Conservation (phyloP, 2,329 filamentous ascomycete species). For the Xylaria sp. region DNA sequence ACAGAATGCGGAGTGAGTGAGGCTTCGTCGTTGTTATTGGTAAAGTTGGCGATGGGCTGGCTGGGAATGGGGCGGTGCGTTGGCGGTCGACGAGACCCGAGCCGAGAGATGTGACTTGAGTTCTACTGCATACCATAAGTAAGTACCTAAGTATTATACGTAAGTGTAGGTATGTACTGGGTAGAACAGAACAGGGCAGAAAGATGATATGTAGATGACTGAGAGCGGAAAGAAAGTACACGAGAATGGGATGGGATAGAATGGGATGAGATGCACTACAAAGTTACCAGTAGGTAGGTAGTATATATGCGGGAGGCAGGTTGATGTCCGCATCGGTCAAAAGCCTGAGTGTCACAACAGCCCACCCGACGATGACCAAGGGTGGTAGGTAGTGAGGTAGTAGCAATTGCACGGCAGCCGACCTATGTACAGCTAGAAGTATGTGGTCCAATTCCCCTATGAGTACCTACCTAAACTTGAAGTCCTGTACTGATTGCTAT, state of each 20-base stretch:
- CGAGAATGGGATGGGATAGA: background rate
- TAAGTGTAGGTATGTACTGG: too few relatives aligned
- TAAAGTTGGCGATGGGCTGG: conserved; percentile 26
- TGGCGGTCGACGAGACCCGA: conserved; percentile 25
- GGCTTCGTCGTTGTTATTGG: conserved; percentile 31
- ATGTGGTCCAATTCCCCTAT: too few relatives aligned
- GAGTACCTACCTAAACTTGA: too few relatives aligned
- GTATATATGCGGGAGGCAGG: background rate
- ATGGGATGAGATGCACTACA: background rate
- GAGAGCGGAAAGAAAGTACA: background rate
- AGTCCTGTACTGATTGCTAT: too few relatives aligned
- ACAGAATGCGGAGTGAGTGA: conserved; percentile 33
- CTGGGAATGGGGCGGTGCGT: conserved; percentile 26
- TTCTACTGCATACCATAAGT: background rate
- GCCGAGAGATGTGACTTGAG: conserved; percentile 22
- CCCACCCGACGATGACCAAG: background rate
- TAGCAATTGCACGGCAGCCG: too few relatives aligned
- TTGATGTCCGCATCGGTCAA: background rate
- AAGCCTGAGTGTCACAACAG: background rate
- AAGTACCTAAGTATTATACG: too few relatives aligned
- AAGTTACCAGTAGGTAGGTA: background rate
- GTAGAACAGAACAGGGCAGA: background rate
- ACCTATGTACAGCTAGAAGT: too few relatives aligned
- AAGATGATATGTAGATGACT: background rate
- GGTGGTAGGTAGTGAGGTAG: too few relatives aligned